Evolutionary conservation across 2,329 filamentous ascomycete species (phyloP), one percentile per base, ranked within the genome.

Genomic region (Neofusicoccum cordaticola): DNA sequence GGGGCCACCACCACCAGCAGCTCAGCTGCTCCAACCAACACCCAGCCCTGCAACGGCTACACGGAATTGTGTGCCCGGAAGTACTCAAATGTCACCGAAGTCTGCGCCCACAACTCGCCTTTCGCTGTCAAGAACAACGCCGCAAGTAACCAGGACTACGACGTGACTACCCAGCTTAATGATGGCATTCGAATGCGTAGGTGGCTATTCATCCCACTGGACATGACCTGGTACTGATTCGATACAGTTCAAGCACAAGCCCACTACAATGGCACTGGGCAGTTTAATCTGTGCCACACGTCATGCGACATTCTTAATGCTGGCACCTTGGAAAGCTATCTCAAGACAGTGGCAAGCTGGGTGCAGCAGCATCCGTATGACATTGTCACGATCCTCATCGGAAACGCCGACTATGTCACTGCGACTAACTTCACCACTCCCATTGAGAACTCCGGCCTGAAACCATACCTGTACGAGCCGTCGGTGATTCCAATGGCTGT

Each of bases 301-400:
- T 88, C 85, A 51, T 97, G 93, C 78, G 86, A 92, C 68, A 80
- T 97, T 2, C 85, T 97, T 37, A 89, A 97, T 69, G 91, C 86
- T 1, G 93, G 94, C 0, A 88, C 90, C 7, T 89, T 95, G 58
- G 86, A 89, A 62, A 80, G 85, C 48, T 95, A 92, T 80, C 86
- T 97, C 39, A 81, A 81, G 6, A 83, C 81, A 0, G 90, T 97
- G 12, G 83, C 82, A 41, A 75, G 81, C 48, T 97, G 93, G 93
- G 86, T 97, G 2, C 83, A 84, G 6, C 70, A 73, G 0, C 88
- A 97, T 70, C 93, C 92, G 0, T 94, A 92, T 78, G 93, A 97
- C 68, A 90, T 97, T 1, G 86, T 97, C 31, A 93, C 92, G 1
- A 88, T 97, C 68, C 82, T 97, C 17, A 88, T 97, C 58, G 92